Evolutionary conservation across 495 filamentous ascomycete species (phyloP).

Genomic region (Acidomyces sp.): DNA sequence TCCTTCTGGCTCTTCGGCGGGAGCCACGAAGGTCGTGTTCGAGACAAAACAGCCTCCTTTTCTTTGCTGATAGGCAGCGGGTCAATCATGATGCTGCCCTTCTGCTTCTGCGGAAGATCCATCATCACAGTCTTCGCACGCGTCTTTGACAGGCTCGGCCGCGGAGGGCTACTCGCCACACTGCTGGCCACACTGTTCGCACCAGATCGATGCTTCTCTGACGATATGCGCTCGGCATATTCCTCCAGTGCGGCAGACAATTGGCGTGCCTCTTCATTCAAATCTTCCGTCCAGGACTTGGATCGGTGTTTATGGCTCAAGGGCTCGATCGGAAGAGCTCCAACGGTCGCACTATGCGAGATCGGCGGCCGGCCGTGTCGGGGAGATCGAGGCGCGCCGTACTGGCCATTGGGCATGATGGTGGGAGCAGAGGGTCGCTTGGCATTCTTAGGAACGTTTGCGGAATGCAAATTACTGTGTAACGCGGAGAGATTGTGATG

Average conservation of each 20-base stretch:
- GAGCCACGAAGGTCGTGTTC: conserved; percentile 88
- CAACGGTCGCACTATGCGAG: conserved; percentile 13
- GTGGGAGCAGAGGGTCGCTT: conserved; percentile 15
- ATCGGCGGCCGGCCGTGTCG: conserved; percentile 10
- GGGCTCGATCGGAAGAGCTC: conserved; percentile 1
- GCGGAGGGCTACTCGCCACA: conserved; percentile 25
- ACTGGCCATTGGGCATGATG: conserved; percentile 16
- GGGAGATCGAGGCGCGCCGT: conserved; percentile 15
- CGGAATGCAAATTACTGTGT: conserved; percentile 16
- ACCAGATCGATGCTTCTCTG: conserved; percentile 8
- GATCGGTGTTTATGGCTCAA: conserved; percentile 35
- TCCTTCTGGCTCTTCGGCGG: conserved; percentile 89
- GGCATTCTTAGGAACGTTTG: conserved; percentile 19
- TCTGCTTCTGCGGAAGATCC: conserved; percentile 69
- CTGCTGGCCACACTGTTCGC: conserved; percentile 26
- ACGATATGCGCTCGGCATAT: conserved; percentile 49
- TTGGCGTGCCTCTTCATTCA: conserved; percentile 74
- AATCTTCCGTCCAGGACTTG: conserved; percentile 74
- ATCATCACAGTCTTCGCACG: conserved; percentile 42
- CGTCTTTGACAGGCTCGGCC: conserved; percentile 28
- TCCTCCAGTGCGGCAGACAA: conserved; percentile 81
- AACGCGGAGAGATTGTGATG: neutral
- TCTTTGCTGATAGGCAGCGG: conserved; percentile 90
- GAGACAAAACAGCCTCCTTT: conserved; percentile 81
- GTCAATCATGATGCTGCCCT: conserved; percentile 90